These are phyloP conservation scores for Lomentospora prolificans DNA, from an alignment of 2,329 filamentous ascomycete genomes.

Conservation along the genomic window DNA sequence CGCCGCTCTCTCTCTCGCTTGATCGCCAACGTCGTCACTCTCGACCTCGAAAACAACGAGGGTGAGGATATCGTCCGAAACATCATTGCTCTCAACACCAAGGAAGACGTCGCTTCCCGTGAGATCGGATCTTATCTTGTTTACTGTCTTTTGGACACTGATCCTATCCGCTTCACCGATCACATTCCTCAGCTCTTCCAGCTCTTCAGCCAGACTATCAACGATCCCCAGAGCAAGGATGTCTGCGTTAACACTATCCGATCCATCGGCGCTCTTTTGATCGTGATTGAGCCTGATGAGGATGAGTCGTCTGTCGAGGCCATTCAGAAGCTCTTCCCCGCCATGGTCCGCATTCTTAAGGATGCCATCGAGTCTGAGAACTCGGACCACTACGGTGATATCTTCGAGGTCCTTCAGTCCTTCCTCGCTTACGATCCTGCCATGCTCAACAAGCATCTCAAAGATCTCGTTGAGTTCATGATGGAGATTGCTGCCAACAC, in stretches of 20 bases:
- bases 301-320: conserved; percentile 61
- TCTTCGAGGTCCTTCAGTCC: conserved; percentile 95
- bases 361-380: conserved; percentile 68
- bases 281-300: conserved; percentile 82
- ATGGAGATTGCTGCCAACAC: conserved; percentile 72
- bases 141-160: conserved; percentile 80
- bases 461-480: conserved; percentile 89
- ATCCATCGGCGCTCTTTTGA: conserved; percentile 76
- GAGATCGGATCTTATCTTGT: conserved; percentile 91
- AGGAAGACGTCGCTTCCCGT: conserved; percentile 64
- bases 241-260: conserved; percentile 93
- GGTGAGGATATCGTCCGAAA: conserved; percentile 75
- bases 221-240: conserved; percentile 81
- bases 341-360: conserved; percentile 86
- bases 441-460: conserved; percentile 75
- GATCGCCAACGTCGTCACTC: conserved; percentile 73
- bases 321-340: conserved; percentile 72
- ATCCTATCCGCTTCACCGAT: conserved; percentile 74
- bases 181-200: conserved; percentile 71
- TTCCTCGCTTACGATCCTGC: conserved; percentile 83
- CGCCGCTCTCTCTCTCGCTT: conserved; percentile 83
- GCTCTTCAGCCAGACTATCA: conserved; percentile 78
- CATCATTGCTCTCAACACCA: conserved; percentile 70
- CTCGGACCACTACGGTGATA: conserved; percentile 79
- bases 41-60: conserved; percentile 66